These are phyloP conservation scores for Dothideomycetes sp. DNA, from an alignment of 2,329 filamentous ascomycete species.

Conservation along the genomic window DNA sequence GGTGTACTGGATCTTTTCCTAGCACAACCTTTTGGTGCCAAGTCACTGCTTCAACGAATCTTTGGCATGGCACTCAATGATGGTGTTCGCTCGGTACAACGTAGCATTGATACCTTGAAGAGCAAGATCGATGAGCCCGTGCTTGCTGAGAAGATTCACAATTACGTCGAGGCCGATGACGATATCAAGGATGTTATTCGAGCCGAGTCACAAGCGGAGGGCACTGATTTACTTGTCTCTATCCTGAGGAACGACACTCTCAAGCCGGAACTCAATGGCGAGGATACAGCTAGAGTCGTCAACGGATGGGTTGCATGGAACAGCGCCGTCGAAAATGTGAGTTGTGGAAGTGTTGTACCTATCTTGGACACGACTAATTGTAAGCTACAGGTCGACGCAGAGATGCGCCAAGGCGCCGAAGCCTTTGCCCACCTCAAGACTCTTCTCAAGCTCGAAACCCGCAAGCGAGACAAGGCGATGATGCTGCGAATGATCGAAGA, in stretches of 20 bases:
- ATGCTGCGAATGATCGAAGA: conserved; percentile 95
- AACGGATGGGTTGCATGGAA: conserved; percentile 97
- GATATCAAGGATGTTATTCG: conserved; percentile 63
- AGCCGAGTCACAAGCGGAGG: conserved; percentile 59
- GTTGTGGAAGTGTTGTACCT: conserved; percentile 11
- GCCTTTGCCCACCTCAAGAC: conserved; percentile 94
- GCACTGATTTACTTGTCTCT: conserved; percentile 75
- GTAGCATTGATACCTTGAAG: conserved; percentile 68
- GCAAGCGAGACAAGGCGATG: conserved; percentile 92
- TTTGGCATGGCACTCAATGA: conserved; percentile 87
- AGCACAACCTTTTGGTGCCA: conserved; percentile 83
- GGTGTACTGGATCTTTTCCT: conserved; percentile 89
- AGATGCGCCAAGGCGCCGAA: conserved; percentile 79
- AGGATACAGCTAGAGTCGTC: conserved; percentile 75
- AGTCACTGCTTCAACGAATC: conserved; percentile 86
- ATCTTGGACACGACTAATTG: neutral
- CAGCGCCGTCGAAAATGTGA: conserved; percentile 72
- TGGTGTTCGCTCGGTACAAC: conserved; percentile 77
- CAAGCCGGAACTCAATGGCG: conserved; percentile 55
- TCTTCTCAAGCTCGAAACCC: conserved; percentile 79
- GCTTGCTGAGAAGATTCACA: conserved; percentile 69
- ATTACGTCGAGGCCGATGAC: conserved; percentile 67
- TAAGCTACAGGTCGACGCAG: conserved; percentile 58
- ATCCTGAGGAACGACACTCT: conserved; percentile 72
- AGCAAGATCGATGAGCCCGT: conserved; percentile 71